phyloP scores from a whole-genome alignment of 257 asterid species.

The Solanum arcanum region DNA sequence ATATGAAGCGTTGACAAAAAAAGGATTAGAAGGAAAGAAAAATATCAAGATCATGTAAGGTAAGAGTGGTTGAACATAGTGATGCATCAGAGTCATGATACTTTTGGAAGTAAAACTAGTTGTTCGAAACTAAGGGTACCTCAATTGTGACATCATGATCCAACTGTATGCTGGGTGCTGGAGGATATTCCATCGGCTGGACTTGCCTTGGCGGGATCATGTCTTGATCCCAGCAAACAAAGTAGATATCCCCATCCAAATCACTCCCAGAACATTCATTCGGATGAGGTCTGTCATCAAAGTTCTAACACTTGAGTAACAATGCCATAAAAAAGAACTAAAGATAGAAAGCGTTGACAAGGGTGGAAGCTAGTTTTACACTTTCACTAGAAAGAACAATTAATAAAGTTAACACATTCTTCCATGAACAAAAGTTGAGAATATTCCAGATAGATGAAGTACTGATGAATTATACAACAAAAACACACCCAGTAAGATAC shows the following conservation, averaged over 20 bases:
- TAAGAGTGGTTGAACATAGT: neutral
- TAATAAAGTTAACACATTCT: neutral
- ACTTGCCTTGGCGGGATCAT: slow-evolving; percentile 46
- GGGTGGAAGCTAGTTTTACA: neutral
- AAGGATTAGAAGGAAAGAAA: neutral
- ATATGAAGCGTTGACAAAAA: neutral
- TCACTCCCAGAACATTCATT: slow-evolving; percentile 98
- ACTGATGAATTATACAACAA: neutral
- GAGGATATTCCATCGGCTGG: slow-evolving; percentile 58
- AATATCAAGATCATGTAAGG: neutral
- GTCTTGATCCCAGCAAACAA: slow-evolving; percentile 83
- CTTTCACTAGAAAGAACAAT: neutral
- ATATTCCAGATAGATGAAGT: neutral
- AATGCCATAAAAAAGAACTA: neutral
- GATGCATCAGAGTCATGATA: neutral
- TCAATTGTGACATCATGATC: slow-evolving; percentile 73
- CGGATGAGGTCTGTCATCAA: slow-evolving; percentile 70
- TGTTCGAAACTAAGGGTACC: slow-evolving; percentile 19
- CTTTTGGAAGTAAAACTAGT: neutral
- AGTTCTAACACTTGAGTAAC: neutral
- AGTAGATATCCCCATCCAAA: slow-evolving; percentile 90
- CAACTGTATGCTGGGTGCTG: slow-evolving; percentile 42
- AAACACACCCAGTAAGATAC: neutral
- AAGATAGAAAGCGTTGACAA: neutral
- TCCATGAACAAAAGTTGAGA: neutral